A percentile compares a stretch with the other conserved stretches of the same genome.
phyloP scores from a whole-genome alignment of 179 eudicot species.

The Sideroxylon spinosum region DNA sequence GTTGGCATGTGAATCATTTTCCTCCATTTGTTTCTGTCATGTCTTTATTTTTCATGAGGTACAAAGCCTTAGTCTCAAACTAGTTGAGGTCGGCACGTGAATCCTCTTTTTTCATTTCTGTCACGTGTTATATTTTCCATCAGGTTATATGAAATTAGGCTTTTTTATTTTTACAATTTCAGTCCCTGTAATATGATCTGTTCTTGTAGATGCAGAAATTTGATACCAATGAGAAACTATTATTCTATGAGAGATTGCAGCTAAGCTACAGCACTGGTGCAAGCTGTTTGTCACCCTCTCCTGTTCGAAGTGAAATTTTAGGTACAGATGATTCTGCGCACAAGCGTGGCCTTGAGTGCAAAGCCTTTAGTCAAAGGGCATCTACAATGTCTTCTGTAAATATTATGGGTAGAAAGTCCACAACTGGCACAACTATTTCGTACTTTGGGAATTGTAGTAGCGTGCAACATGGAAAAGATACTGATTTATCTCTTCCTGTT shows the following conservation, averaged over 20 bases:
- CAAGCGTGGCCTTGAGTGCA: conserved; percentile 22
- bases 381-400: conserved; percentile 24
- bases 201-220: conserved; percentile 18
- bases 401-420: conserved; percentile 22
- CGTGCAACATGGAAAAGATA: conserved; percentile 11
- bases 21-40: too few species aligned
- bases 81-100: too few species aligned
- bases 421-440: conserved; percentile 18
- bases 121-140: too few species aligned
- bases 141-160: too few species aligned
- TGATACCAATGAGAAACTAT: conserved; percentile 13
- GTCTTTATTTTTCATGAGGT: too few species aligned
- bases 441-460: conserved; percentile 20
- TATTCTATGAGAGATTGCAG: conserved; percentile 18
- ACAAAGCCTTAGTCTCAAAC: too few species aligned
- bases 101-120: too few species aligned
- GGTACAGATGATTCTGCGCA: conserved; percentile 18
- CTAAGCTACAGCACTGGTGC: conserved; percentile 20
- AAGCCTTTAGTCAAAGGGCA: conserved; percentile 13
- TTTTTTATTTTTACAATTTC: too few species aligned
- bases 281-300: conserved; percentile 14
- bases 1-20: too few species aligned
- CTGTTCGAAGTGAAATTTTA: conserved; percentile 16
- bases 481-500: conserved; percentile 17
- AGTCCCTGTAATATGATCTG: background rate